Base-by-base conservation (phyloP, 805 yeast species). In the Scheffersomyces ergatensis region DNA sequence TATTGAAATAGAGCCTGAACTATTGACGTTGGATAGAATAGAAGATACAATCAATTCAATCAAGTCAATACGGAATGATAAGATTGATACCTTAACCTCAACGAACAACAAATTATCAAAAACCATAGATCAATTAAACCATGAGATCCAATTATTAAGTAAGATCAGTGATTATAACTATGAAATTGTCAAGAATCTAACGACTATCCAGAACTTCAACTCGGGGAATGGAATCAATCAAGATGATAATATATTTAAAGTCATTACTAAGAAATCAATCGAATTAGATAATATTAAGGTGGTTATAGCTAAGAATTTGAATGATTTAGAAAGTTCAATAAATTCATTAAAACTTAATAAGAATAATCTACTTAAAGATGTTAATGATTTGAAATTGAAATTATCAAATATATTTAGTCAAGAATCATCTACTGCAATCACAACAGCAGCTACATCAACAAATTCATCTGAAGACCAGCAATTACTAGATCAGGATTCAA, bases 1-100 rank as follows among this genome's bases (percentile, higher is more conserved):
- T 3, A 33, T 75, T 39, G 78, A 77, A 43, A 70, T 77, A 5
- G 74, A 74, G 46, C 74, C 77, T 1, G 83, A 79, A 45, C 48
- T 78, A 29, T 62, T 62, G 20, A 67, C 74, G 2, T 52, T 78
- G 2, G 72, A 72, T 34, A 54, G 75, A 27, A 72, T 76, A 15
- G 67, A 70, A 8, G 72, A 63, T 12, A 60, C 65, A 37, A 52
- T 72, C 13, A 43, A 47, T 14, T 44, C 59, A 18, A 54, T 74
- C 11, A 46, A 58, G 17, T 42, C 45, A 9, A 53, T 53, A 16
- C 57, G 78, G 36, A 38, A 48, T 6, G 55, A 50, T 9, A 57
- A 48, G 19, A 49, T 60, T 11, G 55, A 50, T 3, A 30, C 38
- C 7, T 37, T 42, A 32, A 40, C 48, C 17, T 15, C 27, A 6